Evolutionary conservation across 148 eudicot species (phyloP).

Genomic region (Persicaria maculosa): DNA sequence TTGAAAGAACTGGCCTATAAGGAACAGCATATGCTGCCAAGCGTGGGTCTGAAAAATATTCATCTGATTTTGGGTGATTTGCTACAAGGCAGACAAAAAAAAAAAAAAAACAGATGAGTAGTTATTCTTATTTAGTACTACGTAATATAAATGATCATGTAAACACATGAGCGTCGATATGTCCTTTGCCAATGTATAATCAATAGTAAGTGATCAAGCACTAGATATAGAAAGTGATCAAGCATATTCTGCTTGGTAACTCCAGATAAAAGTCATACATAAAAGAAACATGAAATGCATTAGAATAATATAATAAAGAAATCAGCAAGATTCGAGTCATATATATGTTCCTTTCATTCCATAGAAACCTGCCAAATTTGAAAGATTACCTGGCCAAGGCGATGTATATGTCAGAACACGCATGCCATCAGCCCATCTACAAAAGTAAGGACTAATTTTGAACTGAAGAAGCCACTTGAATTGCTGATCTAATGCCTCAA

Average conservation of each 20-base stretch:
- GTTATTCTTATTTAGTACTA: neutral
- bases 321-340: neutral
- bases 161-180: neutral
- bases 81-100: constrained; percentile 37
- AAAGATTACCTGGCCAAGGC: constrained; percentile 86
- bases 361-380: neutral
- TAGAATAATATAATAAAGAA: neutral
- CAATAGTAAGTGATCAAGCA: neutral
- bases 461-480: constrained; percentile 93
- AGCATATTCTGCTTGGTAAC: neutral
- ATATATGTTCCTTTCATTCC: neutral
- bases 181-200: neutral
- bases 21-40: constrained; percentile 99
- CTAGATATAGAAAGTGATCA: neutral
- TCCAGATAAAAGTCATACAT: neutral
- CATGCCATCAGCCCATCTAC: constrained; percentile 98
- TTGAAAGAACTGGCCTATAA: constrained; percentile 52
- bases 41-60: constrained; percentile 80
- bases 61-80: constrained; percentile 94
- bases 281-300: neutral
- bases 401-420: constrained; percentile 90
- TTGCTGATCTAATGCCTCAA: constrained; percentile 75
- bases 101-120: neutral
- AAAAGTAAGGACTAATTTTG: constrained; percentile 91
- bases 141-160: neutral